Evolutionary conservation across 345 rosid genomes (phyloP), one percentile per base, ranked within the genome.

Genomic region (Aurinia saxatilis): DNA sequence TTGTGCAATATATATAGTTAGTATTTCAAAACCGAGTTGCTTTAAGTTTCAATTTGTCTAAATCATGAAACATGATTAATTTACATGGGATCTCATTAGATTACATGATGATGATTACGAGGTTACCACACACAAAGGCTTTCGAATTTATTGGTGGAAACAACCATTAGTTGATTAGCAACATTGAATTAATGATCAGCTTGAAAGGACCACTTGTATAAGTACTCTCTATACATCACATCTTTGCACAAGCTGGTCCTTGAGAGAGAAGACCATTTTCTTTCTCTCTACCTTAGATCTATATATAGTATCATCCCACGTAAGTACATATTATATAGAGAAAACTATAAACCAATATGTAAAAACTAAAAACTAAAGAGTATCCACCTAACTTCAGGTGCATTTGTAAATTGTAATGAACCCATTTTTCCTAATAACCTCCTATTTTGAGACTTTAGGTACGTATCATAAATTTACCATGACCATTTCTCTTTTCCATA

Each of bases 161-260:
- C 12, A 58, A 40, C 46, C 38, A n/a, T n/a, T n/a, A 67, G 35
- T 48, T 57, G 50, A 19, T 49, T 57, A 57, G 13, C 42, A 48
- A 39, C 27, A 55, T 6, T 66, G 39, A 67, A 10, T n/a, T n/a
- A n/a, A n/a, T 57, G 36, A 58, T 38, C 27, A 19, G 8, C 50
- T 56, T 30, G 44, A 10, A 33, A 58, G 66, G 66, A 59, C 72
- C 60, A 59, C 65, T 21, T 37, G 35, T 52, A 2, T 21, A 49
- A 15, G 35, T 34, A 34, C 49, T 25, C 50, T 51, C 68, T 50
- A 45, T 21, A 4, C 62, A 27, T 0, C 51, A 51, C 39, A 68
- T 34, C 23, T 57, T 31, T 29, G 50, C 34, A 15, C 12, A 51
- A 35, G 60, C 31, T 44, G 31, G 73, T 50, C 60, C 72, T 14